A percentile compares a stretch with the other conserved stretches of the same genome.
phyloP scores from a whole-genome alignment of 345 rosid genomes.

The Hibiscus tridactylites region DNA sequence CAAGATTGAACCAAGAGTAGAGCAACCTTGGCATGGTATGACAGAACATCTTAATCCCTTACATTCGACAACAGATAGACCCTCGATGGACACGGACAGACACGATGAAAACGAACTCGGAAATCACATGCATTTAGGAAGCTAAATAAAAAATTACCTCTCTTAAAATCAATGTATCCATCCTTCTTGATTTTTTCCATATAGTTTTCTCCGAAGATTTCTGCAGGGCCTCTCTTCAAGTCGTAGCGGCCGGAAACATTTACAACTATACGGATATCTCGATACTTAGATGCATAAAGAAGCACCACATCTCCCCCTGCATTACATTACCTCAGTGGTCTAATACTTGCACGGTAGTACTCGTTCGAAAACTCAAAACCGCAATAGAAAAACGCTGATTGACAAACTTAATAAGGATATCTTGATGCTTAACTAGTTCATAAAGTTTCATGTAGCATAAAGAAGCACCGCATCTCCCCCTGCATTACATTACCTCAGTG shows the following conservation, averaged over 20 bases:
- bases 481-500: constrained; percentile 14
- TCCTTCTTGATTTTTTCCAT: constrained; percentile 39
- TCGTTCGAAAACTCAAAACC: too few relatives aligned
- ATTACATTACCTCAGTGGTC: background rate
- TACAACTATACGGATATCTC: constrained; percentile 43
- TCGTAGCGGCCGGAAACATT: constrained; percentile 75
- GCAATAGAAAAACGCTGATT: too few relatives aligned
- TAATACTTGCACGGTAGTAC: background rate
- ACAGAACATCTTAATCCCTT: background rate
- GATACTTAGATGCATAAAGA: constrained; percentile 76
- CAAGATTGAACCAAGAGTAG: background rate
- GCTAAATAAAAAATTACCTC: constrained; percentile 27
- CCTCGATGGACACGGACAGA: background rate
- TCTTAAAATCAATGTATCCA: constrained; percentile 48
- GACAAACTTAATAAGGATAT: constrained; percentile 21
- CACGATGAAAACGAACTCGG: background rate
- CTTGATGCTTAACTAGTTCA: constrained; percentile 32
- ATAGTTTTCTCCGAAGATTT: constrained; percentile 55
- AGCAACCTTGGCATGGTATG: background rate
- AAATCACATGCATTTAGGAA: background rate
- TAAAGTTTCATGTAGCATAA: constrained; percentile 42
- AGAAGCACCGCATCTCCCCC: constrained; percentile 82
- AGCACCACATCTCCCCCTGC: constrained; percentile 84
- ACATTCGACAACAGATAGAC: background rate
- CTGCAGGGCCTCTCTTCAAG: constrained; percentile 50